These are phyloP conservation scores for Globisporangium nunn DNA, from an alignment of 352 stramenopile genomes.

Conservation along the genomic window DNA sequence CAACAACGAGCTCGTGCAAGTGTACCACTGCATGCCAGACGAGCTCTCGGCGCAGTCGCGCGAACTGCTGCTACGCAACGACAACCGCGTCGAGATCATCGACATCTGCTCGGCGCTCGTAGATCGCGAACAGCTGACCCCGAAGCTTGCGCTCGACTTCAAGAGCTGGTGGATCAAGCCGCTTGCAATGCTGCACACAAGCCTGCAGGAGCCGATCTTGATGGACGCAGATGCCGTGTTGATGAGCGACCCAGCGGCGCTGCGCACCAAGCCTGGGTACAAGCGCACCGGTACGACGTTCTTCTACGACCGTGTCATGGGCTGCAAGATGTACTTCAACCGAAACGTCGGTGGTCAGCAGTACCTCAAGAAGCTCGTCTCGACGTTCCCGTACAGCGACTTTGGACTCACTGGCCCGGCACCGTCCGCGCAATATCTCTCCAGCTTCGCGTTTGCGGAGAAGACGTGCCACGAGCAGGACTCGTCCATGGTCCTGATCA, in stretches of 20 bases:
- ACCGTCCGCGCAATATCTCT: conserved; percentile 29
- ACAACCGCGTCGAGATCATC: conserved; percentile 35
- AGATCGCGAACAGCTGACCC: background rate
- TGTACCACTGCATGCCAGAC: conserved; percentile 40
- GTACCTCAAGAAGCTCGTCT: conserved; percentile 43
- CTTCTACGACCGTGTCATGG: conserved; percentile 61
- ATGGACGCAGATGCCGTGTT: conserved; percentile 48
- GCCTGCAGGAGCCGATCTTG: conserved; percentile 35
- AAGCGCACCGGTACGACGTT: conserved; percentile 41
- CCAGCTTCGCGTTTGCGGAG: conserved; percentile 34
- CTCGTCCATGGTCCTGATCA: conserved; percentile 39
- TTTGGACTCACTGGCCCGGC: conserved; percentile 22
- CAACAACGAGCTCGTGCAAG: conserved; percentile 41
- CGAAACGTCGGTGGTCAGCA: conserved; percentile 25
- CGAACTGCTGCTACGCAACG: conserved; percentile 22
- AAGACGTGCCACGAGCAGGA: conserved; percentile 54
- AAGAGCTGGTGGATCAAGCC: conserved; percentile 65
- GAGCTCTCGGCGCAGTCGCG: conserved; percentile 30
- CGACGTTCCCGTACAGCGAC: conserved; percentile 44
- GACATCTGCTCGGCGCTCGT: conserved; percentile 32
- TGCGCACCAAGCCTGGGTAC: conserved; percentile 34
- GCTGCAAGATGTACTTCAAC: conserved; percentile 44
- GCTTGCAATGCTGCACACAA: conserved; percentile 42
- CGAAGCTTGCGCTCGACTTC: conserved; percentile 21
- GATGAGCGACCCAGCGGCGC: conserved; percentile 30